These are phyloP conservation scores for Scolecobasidium constrictum DNA, from an alignment of 2,329 filamentous ascomycete genomes.

Conservation along the genomic window DNA sequence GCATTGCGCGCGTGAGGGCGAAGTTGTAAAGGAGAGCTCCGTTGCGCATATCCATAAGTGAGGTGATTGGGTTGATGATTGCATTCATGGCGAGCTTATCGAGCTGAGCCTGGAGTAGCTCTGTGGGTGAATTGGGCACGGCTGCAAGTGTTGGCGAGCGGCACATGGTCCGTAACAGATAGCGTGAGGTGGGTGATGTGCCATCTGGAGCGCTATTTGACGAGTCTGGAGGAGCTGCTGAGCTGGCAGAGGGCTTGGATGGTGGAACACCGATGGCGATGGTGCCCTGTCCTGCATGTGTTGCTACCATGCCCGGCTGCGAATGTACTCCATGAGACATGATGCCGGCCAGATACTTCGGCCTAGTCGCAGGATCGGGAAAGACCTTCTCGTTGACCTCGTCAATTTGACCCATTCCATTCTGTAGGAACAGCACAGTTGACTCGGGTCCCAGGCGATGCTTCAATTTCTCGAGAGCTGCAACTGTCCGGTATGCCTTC, in stretches of 20 bases:
- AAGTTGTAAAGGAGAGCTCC: conserved; percentile 58
- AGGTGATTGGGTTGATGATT: conserved; percentile 71
- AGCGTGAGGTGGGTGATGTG: conserved; percentile 13
- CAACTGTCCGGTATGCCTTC: conserved; percentile 60
- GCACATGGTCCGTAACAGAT: conserved; percentile 35
- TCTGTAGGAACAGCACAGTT: conserved; percentile 66
- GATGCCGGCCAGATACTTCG: conserved; percentile 66
- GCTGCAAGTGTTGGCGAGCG: conserved; percentile 52
- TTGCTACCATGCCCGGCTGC: conserved; percentile 35
- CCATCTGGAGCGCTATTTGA: conserved; percentile 13
- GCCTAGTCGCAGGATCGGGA: conserved; percentile 50
- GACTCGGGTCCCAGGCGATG: conserved; percentile 56
- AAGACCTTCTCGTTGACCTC: conserved; percentile 63
- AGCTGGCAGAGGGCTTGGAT: conserved; percentile 16
- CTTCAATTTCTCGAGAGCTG: conserved; percentile 54
- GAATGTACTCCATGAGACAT: conserved; percentile 47
- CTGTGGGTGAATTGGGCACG: conserved; percentile 44
- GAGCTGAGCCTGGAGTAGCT: conserved; percentile 63
- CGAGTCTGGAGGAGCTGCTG: background rate
- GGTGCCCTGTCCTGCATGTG: conserved; percentile 49
- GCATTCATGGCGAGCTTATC: conserved; percentile 66
- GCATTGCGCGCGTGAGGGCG: conserved; percentile 53
- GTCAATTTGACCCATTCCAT: conserved; percentile 78
- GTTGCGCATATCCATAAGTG: conserved; percentile 67
- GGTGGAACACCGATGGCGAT: conserved; percentile 43